A percentile compares a stretch with the other conserved stretches of the same genome.
These are phyloP conservation scores for Aspergillus arachidicola DNA, from an alignment of 2,329 filamentous ascomycete species.

Conservation along the genomic window DNA sequence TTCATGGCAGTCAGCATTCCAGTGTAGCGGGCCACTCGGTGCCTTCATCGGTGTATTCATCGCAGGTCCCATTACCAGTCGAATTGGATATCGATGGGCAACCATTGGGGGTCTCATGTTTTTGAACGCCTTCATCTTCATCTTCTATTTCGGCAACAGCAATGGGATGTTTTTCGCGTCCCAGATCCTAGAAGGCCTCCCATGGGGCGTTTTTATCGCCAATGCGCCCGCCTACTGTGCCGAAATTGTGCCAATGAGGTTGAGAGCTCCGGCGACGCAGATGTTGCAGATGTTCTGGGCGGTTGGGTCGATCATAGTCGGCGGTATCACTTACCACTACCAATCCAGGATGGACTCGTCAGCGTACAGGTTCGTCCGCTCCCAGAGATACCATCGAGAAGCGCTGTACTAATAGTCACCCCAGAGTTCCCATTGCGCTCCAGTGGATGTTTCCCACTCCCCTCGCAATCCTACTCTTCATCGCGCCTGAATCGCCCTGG, in stretches of 20 bases:
- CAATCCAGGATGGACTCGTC: no score
- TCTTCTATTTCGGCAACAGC: conserved; percentile 52
- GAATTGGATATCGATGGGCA: conserved; percentile 64
- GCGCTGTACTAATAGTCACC: no score
- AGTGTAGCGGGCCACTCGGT: conserved; percentile 57
- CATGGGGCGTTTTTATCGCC: conserved; percentile 69
- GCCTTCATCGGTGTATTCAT: conserved; percentile 53
- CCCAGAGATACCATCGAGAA: no score
- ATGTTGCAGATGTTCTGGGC: no score
- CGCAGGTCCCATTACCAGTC: conserved; percentile 57
- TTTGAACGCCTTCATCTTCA: conserved; percentile 56
- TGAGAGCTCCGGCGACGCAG: no score
- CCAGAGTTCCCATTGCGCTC: no score
- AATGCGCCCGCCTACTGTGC: conserved; percentile 56
- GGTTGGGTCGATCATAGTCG: no score
- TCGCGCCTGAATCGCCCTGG: conserved; percentile 55
- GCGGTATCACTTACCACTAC: no score
- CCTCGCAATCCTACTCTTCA: conserved; percentile 41
- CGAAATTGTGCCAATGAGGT: no score
- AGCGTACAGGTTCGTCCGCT: no score
- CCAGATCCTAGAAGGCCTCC: conserved; percentile 63
- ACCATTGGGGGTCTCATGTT: conserved; percentile 57
- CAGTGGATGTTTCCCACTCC: no score
- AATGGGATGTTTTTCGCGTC: conserved; percentile 52
- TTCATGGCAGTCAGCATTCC: conserved; percentile 62